These are phyloP conservation scores for Coemansia sp. DNA, from an alignment of 192 early-diverging fungal genomes.

Conservation along the genomic window DNA sequence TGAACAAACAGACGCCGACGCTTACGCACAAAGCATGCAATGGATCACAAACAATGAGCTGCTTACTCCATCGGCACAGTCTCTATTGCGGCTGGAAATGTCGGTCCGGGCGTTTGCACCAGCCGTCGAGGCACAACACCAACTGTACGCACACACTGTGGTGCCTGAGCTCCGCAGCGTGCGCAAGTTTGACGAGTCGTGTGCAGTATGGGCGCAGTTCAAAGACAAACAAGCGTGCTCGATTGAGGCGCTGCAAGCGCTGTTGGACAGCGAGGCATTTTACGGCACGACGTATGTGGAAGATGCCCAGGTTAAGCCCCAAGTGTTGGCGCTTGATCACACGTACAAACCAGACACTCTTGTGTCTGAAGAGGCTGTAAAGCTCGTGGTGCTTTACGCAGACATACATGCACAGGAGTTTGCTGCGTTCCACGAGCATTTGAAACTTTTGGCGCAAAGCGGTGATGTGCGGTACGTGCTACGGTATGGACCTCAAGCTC, in stretches of 20 bases:
- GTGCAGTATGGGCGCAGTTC: slow-evolving; percentile 68
- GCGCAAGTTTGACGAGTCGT: slow-evolving; percentile 59
- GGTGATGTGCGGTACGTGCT: slow-evolving; percentile 64
- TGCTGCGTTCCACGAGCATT: slow-evolving; percentile 56
- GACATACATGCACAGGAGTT: slow-evolving; percentile 66
- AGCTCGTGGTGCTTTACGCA: slow-evolving; percentile 70
- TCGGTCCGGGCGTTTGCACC: slow-evolving; percentile 73
- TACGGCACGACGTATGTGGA: slow-evolving; percentile 39
- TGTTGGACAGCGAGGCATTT: slow-evolving; percentile 50
- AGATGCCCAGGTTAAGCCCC: slow-evolving; percentile 29
- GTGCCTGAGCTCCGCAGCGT: slow-evolving; percentile 53
- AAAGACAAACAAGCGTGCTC: slow-evolving; percentile 70
- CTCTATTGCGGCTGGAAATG: slow-evolving; percentile 70
- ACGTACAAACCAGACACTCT: slow-evolving; percentile 25
- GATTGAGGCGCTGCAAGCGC: slow-evolving; percentile 36
- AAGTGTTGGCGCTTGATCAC: slow-evolving; percentile 65
- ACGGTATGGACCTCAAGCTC: slow-evolving; percentile 63
- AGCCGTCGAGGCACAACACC: slow-evolving; percentile 78
- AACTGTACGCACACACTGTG: slow-evolving; percentile 74
- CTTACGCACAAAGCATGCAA: slow-evolving; percentile 55
- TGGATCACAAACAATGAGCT: slow-evolving; percentile 55
- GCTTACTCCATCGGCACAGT: slow-evolving; percentile 46
- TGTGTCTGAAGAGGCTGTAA: neutral
- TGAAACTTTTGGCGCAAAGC: slow-evolving; percentile 55
- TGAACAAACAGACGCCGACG: slow-evolving; percentile 36